Conservation (phyloP, 345 rosid species). For the Brassica rapa region DNA sequence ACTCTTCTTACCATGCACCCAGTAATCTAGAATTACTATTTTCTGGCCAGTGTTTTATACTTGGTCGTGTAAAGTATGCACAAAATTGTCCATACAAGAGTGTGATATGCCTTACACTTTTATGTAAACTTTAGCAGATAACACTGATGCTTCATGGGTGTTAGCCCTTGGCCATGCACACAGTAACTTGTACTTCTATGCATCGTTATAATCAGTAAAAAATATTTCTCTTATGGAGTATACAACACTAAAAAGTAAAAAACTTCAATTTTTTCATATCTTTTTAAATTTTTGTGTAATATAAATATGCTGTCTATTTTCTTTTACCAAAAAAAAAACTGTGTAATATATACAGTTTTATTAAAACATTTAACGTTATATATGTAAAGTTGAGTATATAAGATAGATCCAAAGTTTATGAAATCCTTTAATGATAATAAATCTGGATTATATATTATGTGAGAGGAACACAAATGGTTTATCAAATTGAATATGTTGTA, state of each 20-base stretch:
- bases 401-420: background rate
- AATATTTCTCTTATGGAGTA: background rate
- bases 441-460: background rate
- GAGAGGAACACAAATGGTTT: slow-evolving; percentile 12
- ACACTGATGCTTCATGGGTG: background rate
- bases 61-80: background rate
- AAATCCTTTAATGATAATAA: background rate
- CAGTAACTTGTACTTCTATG: background rate
- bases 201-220: background rate
- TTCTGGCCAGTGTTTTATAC: background rate
- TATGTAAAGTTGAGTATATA: background rate
- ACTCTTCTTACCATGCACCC: slow-evolving; percentile 20
- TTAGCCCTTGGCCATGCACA: background rate
- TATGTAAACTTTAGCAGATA: background rate
- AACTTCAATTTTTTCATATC: background rate
- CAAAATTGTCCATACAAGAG: background rate
- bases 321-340: too few species aligned
- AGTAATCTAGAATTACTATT: background rate
- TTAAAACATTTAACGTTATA: background rate
- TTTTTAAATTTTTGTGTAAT: background rate
- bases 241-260: background rate
- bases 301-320: background rate
- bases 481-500: slow-evolving; percentile 1
- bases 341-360: background rate
- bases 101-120: background rate